A percentile compares a stretch with the other conserved stretches of the same genome.
These are phyloP conservation scores for Aphanomyces astaci DNA, from an alignment of 352 stramenopile genomes.

Conservation along the genomic window DNA sequence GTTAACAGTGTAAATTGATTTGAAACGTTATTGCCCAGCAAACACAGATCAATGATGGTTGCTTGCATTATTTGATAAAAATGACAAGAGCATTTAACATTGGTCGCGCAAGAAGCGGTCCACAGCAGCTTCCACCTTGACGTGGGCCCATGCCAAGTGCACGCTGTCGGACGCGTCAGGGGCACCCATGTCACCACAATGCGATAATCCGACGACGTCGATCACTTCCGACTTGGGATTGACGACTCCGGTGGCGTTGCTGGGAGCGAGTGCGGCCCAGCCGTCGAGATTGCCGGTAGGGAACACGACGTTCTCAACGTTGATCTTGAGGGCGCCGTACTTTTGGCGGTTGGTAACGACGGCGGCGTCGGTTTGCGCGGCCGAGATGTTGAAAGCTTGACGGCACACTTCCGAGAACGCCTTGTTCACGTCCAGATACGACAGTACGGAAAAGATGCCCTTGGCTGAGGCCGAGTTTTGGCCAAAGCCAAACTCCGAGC, in stretches of 20 bases:
- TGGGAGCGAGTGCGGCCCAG: conserved; percentile 36
- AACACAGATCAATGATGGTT: too few relatives aligned
- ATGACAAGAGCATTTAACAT: not conserved
- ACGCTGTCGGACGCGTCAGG: not conserved
- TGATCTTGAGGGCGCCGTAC: conserved; percentile 60
- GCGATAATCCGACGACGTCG: conserved; percentile 9
- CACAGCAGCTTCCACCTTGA: not conserved
- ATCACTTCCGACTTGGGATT: conserved; percentile 17
- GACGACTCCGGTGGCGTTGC: not conserved
- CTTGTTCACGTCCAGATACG: conserved; percentile 78
- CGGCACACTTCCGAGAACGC: conserved; percentile 70
- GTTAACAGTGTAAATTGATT: too few relatives aligned
- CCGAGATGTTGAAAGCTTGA: conserved; percentile 50
- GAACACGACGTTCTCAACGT: conserved; percentile 75
- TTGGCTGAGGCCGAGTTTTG: conserved; percentile 43
- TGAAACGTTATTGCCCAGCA: too few relatives aligned
- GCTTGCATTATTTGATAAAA: too few relatives aligned
- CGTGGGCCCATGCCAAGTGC: not conserved
- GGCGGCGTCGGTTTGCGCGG: conserved; percentile 41
- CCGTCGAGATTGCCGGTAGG: conserved; percentile 74
- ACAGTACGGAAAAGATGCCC: conserved; percentile 39
- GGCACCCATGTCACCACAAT: conserved; percentile 13
- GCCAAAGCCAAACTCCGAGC: conserved; percentile 73
- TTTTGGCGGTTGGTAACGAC: conserved; percentile 50
- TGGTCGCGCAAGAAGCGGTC: conserved; percentile 7